A percentile compares a stretch with the other conserved stretches of the same genome.
Conservation (phyloP, 139 green algal genomes). For the Chlorella sp. region DNA sequence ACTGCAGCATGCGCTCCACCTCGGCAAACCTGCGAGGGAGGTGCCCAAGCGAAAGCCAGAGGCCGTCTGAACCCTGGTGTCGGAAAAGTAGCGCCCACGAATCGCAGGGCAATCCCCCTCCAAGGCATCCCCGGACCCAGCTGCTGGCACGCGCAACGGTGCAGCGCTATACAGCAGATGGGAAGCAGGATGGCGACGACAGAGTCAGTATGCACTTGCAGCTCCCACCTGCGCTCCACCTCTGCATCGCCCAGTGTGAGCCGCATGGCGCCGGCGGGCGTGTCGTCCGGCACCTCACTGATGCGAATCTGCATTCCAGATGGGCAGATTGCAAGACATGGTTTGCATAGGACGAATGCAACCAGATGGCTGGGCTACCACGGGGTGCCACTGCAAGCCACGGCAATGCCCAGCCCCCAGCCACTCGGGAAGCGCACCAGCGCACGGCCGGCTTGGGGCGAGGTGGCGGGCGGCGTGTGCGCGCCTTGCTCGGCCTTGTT, state of each 20-base stretch:
- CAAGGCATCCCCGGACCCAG: background rate
- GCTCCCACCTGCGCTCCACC: conserved; percentile 14
- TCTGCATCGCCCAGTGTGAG: background rate
- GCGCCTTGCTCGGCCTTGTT: background rate
- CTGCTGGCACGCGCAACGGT: too few relatives aligned
- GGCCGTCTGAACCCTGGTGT: background rate
- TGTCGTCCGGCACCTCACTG: conserved; percentile 12
- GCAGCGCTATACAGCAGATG: too few relatives aligned
- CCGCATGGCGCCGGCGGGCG: background rate
- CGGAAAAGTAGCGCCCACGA: background rate
- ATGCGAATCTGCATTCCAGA: background rate
- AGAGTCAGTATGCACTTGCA: background rate
- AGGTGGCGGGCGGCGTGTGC: background rate
- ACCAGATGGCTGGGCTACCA: background rate
- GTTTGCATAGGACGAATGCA: background rate
- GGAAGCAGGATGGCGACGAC: background rate
- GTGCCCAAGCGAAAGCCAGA: background rate
- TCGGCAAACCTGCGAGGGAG: background rate
- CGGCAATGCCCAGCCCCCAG: background rate
- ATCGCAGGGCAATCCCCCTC: background rate
- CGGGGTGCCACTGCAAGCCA: too few relatives aligned
- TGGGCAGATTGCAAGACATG: background rate
- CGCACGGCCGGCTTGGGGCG: background rate
- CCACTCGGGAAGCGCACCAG: background rate
- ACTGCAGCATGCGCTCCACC: background rate